These are phyloP conservation scores for Trypethelium eluteriae DNA, from an alignment of 495 filamentous ascomycete species.

Conservation along the genomic window DNA sequence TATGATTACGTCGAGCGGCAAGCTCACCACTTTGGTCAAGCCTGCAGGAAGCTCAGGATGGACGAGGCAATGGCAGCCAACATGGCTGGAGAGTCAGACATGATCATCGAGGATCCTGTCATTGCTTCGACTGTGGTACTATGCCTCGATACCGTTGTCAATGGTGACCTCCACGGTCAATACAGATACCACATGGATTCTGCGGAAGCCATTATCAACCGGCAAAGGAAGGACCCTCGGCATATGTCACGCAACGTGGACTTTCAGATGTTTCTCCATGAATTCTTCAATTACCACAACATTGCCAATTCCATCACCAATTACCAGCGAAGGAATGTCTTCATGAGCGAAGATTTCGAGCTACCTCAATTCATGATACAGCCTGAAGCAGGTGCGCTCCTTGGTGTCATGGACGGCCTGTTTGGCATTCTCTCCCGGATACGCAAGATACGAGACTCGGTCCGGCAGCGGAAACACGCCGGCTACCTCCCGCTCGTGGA, in stretches of 20 bases:
- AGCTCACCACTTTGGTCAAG: conserved; percentile 52
- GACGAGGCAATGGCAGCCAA: conserved; percentile 34
- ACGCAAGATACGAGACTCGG: conserved; percentile 66
- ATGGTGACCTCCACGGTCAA: conserved; percentile 67
- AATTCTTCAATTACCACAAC: conserved; percentile 90
- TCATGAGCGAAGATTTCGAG: conserved; percentile 54
- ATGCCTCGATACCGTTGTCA: conserved; percentile 70
- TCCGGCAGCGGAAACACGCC: conserved; percentile 57
- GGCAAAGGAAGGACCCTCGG: conserved; percentile 46
- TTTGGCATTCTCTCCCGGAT: conserved; percentile 76
- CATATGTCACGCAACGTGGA: conserved; percentile 25
- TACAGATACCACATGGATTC: conserved; percentile 75
- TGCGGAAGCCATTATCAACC: conserved; percentile 65
- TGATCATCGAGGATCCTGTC: conserved; percentile 44
- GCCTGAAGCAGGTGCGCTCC: conserved; percentile 60
- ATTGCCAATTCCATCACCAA: conserved; percentile 73
- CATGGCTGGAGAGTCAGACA: conserved; percentile 40
- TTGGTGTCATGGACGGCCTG: conserved; percentile 82
- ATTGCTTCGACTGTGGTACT: conserved; percentile 75
- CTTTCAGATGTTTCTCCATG: conserved; percentile 64
- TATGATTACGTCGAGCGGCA: conserved; percentile 37
- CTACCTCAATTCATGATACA: conserved; percentile 66
- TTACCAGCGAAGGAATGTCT: conserved; percentile 45
- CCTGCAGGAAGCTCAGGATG: conserved; percentile 50
- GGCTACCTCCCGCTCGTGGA: conserved; percentile 64